phyloP scores from a whole-genome alignment of 31 red algal species.

The Asparagopsis taxiformis region DNA sequence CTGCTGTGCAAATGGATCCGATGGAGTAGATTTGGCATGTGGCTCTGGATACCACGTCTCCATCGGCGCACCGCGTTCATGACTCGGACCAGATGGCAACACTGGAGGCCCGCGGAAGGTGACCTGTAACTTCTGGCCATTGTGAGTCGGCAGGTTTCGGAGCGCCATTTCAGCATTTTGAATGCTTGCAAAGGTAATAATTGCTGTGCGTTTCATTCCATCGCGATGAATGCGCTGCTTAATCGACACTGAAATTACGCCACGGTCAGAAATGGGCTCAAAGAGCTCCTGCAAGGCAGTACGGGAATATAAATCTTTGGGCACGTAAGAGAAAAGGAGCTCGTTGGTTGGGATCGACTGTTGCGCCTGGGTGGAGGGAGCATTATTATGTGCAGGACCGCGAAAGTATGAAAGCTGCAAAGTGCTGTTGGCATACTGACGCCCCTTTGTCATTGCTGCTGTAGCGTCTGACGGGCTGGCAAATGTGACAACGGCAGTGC shows the following conservation, averaged over 20 bases:
- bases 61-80: neutral
- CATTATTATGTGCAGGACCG: neutral
- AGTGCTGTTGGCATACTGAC: neutral
- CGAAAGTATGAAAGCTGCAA: conserved; percentile 3
- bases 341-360: conserved; percentile 7
- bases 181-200: conserved; percentile 29
- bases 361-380: neutral
- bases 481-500: conserved; percentile 12
- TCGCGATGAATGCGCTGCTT: conserved; percentile 1
- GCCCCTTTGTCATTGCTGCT: conserved; percentile 1
- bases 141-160: conserved; percentile 23
- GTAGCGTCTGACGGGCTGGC: conserved; percentile 5
- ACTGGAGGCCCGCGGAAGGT: neutral
- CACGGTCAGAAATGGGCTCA: conserved; percentile 12
- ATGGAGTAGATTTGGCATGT: too few relatives aligned
- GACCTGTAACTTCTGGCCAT: conserved; percentile 19
- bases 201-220: conserved; percentile 31
- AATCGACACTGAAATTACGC: conserved; percentile 18
- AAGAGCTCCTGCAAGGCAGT: conserved; percentile 17
- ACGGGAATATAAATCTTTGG: conserved; percentile 12
- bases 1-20: too few relatives aligned
- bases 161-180: conserved; percentile 12
- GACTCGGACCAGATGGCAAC: neutral
- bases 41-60: neutral
- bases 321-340: conserved; percentile 40